A percentile compares a stretch with the other conserved stretches of the same genome.
These are phyloP conservation scores for Trichoderma hamatum DNA, from an alignment of 2,329 filamentous ascomycete genomes.

Conservation along the genomic window DNA sequence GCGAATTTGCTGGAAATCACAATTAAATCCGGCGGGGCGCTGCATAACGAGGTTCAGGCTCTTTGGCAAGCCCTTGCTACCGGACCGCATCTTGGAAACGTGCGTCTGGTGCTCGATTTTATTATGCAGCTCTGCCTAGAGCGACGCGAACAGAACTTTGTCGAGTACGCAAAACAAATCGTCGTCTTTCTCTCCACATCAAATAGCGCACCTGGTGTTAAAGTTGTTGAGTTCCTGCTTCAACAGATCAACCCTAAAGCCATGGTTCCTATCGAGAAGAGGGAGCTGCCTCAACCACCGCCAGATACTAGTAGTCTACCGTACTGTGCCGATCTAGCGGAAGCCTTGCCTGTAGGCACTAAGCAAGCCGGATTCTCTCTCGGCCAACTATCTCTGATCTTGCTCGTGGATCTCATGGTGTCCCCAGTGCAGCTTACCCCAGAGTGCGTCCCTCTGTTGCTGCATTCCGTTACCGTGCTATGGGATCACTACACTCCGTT, in stretches of 20 bases:
- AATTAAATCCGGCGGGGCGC: slow-evolving; percentile 80
- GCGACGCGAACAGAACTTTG: slow-evolving; percentile 94
- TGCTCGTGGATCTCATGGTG: slow-evolving; percentile 95
- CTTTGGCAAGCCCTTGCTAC: slow-evolving; percentile 96
- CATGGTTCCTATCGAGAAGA: slow-evolving; percentile 93
- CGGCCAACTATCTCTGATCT: slow-evolving; percentile 87
- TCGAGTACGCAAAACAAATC: slow-evolving; percentile 97
- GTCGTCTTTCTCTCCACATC: slow-evolving; percentile 93
- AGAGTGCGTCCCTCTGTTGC: slow-evolving; percentile 79
- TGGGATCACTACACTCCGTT: slow-evolving; percentile 97
- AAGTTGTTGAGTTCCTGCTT: slow-evolving; percentile 91
- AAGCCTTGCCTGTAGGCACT: slow-evolving; percentile 81
- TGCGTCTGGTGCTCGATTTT: slow-evolving; percentile 92
- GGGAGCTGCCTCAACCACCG: slow-evolving; percentile 67
- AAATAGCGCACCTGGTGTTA: slow-evolving; percentile 71
- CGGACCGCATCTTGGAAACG: slow-evolving; percentile 89
- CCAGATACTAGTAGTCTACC: slow-evolving; percentile 75
- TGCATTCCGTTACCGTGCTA: slow-evolving; percentile 89
- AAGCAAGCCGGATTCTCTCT: slow-evolving; percentile 91
- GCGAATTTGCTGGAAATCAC: slow-evolving; percentile 96
- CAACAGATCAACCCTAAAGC: slow-evolving; percentile 90
- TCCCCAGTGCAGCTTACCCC: slow-evolving; percentile 79
- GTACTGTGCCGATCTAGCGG: slow-evolving; percentile 83
- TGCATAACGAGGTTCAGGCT: slow-evolving; percentile 97
- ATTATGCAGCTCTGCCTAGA: slow-evolving; percentile 94